Base-by-base conservation (phyloP, 495 filamentous ascomycete genomes). In the Pseudoneurospora amorphoporcata region DNA sequence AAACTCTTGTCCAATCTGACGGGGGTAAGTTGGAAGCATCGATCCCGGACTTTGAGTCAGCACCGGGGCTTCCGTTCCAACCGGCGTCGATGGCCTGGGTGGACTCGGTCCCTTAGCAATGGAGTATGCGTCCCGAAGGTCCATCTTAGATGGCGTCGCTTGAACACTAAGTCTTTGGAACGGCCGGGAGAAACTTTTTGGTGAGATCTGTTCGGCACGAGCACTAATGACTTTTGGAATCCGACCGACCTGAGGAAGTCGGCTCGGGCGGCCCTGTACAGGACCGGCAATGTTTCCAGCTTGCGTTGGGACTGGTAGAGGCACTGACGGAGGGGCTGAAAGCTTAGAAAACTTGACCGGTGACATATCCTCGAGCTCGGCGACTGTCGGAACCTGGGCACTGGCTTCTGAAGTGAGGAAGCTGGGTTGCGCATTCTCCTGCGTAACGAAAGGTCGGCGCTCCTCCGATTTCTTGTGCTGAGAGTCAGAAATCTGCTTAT, bases 221-320 rank as follows among this genome's bases (percentile, higher is more conserved):
- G 90, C 91, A 47, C 90, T 94, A 42, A 95, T 88, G 12, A 98
- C 93, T 75, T 90, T 90, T 29, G 95, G 95, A 73, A 98, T 98
- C 10, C 95, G 91, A 14, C 94, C 95, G 71, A 98, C 90, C 76
- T 94, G 94, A 43, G 90, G 88, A 38, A 97, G 83, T 72, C 86
- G 81, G 72, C 82, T 85, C 8, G 82, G 83, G 10, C 83, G 82
- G 16, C 71, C 75, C 38, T 73, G 68, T 75, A 73, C 1, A 47
- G 69, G 9, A 71, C 43, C 41, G 76, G 32, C 69, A 69, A 42
- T 42, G 65, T 8, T 41, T 39, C 69, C 39, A 10, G 39, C n/a
- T 2, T 70, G 45, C 35, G 42, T 19, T 45, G 68, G 3, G 8
- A 71, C 58, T 17, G 68, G 38, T 19, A 39, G 42, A 16, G 70